Evolutionary conservation across 768 basidiomycete species (phyloP).

Genomic region (Suillus luteus): DNA sequence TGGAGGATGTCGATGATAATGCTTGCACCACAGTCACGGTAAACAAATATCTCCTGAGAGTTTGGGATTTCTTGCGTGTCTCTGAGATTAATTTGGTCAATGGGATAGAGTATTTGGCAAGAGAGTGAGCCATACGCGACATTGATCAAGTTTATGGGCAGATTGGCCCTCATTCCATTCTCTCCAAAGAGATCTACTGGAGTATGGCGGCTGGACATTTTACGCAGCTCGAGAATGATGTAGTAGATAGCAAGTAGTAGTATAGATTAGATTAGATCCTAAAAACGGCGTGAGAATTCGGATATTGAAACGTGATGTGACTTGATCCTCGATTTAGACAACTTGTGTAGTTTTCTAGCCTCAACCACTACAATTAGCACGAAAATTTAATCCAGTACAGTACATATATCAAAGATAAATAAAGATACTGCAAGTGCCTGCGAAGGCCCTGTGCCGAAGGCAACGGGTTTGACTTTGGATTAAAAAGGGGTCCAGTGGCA

Average conservation of each 20-base stretch:
- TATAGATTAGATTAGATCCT: background rate
- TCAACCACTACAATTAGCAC: too few relatives aligned
- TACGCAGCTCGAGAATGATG: background rate
- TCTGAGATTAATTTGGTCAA: conserved; percentile 34
- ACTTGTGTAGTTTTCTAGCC: too few relatives aligned
- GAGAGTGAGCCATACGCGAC: conserved; percentile 61
- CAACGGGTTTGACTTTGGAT: too few relatives aligned
- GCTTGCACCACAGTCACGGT: conserved; percentile 65
- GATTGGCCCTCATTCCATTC: conserved; percentile 52
- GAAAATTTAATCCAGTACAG: too few relatives aligned
- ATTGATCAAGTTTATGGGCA: conserved; percentile 68
- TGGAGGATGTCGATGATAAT: conserved; percentile 85
- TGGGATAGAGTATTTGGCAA: background rate
- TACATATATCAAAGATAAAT: too few relatives aligned
- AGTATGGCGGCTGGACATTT: background rate
- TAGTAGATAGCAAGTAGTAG: background rate
- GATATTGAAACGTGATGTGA: too few relatives aligned
- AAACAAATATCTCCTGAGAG: conserved; percentile 91
- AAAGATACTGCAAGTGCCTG: too few relatives aligned
- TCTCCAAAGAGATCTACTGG: conserved; percentile 76
- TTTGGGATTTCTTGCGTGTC: conserved; percentile 86
- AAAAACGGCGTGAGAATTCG: background rate
- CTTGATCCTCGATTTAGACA: too few relatives aligned
- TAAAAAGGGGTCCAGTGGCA: background rate
- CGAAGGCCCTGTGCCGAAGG: too few relatives aligned